Evolutionary conservation across 139 green algal species (phyloP).

Genomic region (Gonium pectorale): DNA sequence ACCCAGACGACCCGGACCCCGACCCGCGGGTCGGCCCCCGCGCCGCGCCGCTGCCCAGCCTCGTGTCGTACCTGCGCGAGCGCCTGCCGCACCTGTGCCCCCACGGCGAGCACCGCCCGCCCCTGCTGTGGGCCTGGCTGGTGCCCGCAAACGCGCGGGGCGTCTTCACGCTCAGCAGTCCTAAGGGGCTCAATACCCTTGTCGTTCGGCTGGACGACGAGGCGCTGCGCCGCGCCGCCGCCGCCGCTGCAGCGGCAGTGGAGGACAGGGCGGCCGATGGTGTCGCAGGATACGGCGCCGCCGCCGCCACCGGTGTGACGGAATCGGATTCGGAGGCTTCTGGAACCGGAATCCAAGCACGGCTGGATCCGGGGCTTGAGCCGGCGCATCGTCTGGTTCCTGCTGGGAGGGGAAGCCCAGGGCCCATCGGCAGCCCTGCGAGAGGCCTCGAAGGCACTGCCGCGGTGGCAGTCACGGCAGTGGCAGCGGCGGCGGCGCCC

Average conservation of each 20-base stretch:
- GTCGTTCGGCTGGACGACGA: neutral
- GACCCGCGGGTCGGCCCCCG: too few relatives aligned
- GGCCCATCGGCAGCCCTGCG: too few relatives aligned
- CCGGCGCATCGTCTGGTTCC: too few relatives aligned
- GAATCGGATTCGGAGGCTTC: too few relatives aligned
- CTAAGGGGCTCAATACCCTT: neutral
- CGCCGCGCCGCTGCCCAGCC: neutral
- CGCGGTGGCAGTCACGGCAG: neutral
- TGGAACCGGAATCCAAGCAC: too few relatives aligned
- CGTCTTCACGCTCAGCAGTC: neutral
- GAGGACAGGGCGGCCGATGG: neutral
- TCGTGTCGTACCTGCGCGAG: neutral
- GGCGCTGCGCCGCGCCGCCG: too few relatives aligned
- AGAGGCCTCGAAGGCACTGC: neutral
- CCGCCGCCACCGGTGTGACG: too few relatives aligned
- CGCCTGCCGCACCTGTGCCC: neutral
- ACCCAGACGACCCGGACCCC: too few relatives aligned
- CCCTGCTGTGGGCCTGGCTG: neutral
- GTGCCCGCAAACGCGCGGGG: too few relatives aligned
- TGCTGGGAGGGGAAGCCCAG: too few relatives aligned
- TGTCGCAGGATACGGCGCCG: neutral
- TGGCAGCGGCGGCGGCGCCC: neutral
- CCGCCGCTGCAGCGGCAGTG: neutral
- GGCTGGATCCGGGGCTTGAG: too few relatives aligned
- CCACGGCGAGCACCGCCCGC: too few relatives aligned